Conservation (phyloP, 306 rosid genomes). For the Luffa acutangula region DNA sequence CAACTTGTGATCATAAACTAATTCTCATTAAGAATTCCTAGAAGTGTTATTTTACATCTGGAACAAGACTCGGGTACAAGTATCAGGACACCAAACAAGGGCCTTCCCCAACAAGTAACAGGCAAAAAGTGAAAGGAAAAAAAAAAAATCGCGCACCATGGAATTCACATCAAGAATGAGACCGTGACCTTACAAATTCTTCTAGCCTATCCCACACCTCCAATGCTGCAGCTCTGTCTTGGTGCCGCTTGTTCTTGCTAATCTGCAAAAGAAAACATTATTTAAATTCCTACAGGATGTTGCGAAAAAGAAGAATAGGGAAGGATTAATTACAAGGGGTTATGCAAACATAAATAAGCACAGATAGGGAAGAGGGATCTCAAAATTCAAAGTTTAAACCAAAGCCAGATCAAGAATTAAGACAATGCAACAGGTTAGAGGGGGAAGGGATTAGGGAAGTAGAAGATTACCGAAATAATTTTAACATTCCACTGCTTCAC, state of each 20-base stretch:
- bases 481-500: conserved; percentile 99
- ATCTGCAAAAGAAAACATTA: conserved; percentile 40
- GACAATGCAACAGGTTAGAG: neutral
- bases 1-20: neutral
- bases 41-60: neutral
- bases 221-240: conserved; percentile 94
- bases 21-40: conserved; percentile 1
- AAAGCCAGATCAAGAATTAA: neutral
- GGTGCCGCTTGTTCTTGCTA: conserved; percentile 96
- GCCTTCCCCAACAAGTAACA: neutral
- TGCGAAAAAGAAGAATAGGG: neutral
- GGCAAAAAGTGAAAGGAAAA: neutral
- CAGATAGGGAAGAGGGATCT: neutral
- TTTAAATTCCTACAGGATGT: neutral
- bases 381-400: neutral
- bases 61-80: neutral
- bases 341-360: neutral
- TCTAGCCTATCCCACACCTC: conserved; percentile 99
- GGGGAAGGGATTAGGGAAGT: neutral
- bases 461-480: conserved; percentile 59
- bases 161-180: conserved; percentile 59
- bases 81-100: neutral
- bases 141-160: neutral
- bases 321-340: neutral
- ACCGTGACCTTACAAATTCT: conserved; percentile 79